Percentiles rank a stretch among this genome's conserved stretches.
phyloP scores from a whole-genome alignment of 345 rosid species.

The Eucalyptus sp. region DNA sequence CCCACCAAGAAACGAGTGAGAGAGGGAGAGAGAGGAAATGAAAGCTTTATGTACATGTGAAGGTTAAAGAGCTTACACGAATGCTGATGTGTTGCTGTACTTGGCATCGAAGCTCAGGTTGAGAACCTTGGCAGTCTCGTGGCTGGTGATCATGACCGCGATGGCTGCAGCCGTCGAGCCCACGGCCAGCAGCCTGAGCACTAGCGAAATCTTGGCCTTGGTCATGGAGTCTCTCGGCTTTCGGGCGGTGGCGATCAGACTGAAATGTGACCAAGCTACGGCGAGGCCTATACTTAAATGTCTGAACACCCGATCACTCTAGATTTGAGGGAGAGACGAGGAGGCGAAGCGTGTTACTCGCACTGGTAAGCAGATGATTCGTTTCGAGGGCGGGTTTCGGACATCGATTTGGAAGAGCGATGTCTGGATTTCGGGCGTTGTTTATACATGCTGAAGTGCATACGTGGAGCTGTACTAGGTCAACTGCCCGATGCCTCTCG shows the following conservation, averaged over 20 bases:
- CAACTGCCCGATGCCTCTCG: not conserved
- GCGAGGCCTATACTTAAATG: not conserved
- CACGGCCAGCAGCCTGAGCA: constrained; percentile 31
- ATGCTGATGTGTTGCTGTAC: constrained; percentile 30
- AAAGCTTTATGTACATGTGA: not conserved
- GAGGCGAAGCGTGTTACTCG: not conserved
- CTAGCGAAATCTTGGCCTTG: not conserved
- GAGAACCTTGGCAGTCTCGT: constrained; percentile 27
- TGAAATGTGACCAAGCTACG: rapidly evolving
- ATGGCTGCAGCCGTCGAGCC: constrained; percentile 25
- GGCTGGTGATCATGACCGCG: constrained; percentile 32
- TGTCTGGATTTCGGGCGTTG: not conserved
- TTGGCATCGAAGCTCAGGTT: constrained; percentile 46
- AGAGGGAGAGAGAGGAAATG: not conserved
- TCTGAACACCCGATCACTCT: not conserved
- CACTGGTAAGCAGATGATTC: not conserved
- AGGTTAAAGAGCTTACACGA: constrained; percentile 16
- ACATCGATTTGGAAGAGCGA: not conserved
- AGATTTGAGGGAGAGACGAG: not conserved
- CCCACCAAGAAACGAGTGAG: not conserved
- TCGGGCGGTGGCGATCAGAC: not conserved
- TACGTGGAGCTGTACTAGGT: not conserved
- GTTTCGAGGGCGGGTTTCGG: not conserved
- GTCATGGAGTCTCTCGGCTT: not conserved
- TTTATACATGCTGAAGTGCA: not conserved